Conservation (phyloP, 495 filamentous ascomycete genomes). For the Diplogelasinospora grovesii region DNA sequence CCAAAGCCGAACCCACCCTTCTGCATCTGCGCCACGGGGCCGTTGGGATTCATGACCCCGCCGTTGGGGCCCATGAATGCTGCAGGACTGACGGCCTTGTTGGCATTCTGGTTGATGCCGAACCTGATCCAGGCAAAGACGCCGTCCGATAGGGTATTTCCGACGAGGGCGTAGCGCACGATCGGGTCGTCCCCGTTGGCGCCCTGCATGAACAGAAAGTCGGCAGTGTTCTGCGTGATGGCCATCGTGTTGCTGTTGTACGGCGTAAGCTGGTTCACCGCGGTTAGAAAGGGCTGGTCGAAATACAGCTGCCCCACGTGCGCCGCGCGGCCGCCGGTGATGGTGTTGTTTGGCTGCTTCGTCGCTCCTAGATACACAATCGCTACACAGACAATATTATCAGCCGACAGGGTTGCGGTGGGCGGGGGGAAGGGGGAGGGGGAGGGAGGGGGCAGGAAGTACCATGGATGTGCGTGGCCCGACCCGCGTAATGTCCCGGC, state of each 20-base stretch:
- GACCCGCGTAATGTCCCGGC: slow-evolving; percentile 50
- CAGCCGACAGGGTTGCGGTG: background rate
- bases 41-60: slow-evolving; percentile 29
- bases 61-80: slow-evolving; percentile 22
- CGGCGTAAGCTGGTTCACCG: slow-evolving; percentile 41
- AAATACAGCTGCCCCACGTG: slow-evolving; percentile 61
- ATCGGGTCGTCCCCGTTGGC: slow-evolving; percentile 51
- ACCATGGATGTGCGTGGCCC: slow-evolving; percentile 40
- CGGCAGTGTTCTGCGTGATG: slow-evolving; percentile 46
- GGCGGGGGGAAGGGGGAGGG: background rate
- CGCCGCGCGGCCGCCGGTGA: slow-evolving; percentile 40
- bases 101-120: slow-evolving; percentile 40
- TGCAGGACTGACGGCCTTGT: slow-evolving; percentile 20
- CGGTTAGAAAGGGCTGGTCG: slow-evolving; percentile 43
- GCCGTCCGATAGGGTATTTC: slow-evolving; percentile 47
- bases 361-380: slow-evolving; percentile 43
- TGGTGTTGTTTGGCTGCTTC: slow-evolving; percentile 43
- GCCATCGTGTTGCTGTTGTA: slow-evolving; percentile 50
- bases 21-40: slow-evolving; percentile 22
- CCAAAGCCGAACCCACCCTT: no score
- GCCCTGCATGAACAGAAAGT: slow-evolving; percentile 42
- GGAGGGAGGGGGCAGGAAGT: background rate
- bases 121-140: slow-evolving; percentile 52
- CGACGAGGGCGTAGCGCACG: slow-evolving; percentile 48
- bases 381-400: slow-evolving; percentile 13